Percentiles rank a stretch among this genome's conserved stretches.
Conservation (phyloP, 495 filamentous ascomycete genomes). For the Aspergillus biplanus region DNA sequence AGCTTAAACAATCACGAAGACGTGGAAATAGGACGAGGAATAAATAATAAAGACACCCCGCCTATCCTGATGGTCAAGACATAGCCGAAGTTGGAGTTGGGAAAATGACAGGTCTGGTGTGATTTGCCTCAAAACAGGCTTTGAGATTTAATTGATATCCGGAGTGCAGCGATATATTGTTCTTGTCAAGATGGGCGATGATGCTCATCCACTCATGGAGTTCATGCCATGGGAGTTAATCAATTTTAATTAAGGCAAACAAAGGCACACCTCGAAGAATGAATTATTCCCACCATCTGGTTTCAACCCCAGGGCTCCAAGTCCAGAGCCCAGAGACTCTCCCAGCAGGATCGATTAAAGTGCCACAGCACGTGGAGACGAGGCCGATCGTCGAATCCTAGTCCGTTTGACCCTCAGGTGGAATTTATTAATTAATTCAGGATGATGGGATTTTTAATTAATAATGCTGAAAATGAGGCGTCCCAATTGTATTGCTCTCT, state of each 20-base stretch:
- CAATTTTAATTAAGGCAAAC: background rate
- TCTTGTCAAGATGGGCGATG: background rate
- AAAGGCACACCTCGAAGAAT: constrained; percentile 2
- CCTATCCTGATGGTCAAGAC: no score
- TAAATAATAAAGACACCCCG: no score
- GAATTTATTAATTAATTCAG: constrained; percentile 10
- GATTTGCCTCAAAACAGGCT: background rate
- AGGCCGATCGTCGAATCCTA: constrained; percentile 29
- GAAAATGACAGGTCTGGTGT: background rate
- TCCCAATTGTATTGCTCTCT: background rate
- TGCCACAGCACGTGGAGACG: constrained; percentile 32
- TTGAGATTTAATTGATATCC: background rate
- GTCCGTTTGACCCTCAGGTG: constrained; percentile 9
- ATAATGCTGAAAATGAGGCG: constrained; percentile 1
- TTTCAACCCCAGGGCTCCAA: constrained; percentile 4
- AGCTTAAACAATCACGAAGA: background rate
- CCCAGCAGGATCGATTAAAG: constrained; percentile 36
- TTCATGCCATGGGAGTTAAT: background rate
- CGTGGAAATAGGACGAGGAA: background rate
- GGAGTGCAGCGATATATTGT: background rate
- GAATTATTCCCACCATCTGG: background rate
- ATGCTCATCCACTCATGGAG: background rate
- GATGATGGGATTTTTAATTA: background rate
- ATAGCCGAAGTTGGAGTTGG: background rate
- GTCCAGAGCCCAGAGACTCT: constrained; percentile 3